Conservation (phyloP, 257 asterid genomes). For the Capsicum baccatum region DNA sequence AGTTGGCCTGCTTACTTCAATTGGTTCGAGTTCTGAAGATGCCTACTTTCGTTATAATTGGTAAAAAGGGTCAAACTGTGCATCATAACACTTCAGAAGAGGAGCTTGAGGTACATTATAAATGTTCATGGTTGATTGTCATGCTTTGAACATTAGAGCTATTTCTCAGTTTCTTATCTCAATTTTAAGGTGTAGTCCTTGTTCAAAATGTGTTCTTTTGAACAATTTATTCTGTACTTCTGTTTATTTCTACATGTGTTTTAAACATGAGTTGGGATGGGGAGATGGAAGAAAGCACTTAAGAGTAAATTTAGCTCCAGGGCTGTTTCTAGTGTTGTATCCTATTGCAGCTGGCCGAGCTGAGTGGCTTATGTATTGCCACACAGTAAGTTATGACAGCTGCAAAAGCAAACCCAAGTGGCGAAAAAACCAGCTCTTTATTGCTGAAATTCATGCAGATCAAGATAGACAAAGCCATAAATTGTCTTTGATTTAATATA, state of each 20-base stretch:
- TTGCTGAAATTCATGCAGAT: constrained; percentile 38
- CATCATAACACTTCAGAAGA: constrained; percentile 45
- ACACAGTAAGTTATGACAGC: constrained; percentile 32
- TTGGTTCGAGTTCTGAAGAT: constrained; percentile 59
- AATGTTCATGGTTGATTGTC: not conserved
- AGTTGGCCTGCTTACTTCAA: constrained; percentile 69
- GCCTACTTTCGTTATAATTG: constrained; percentile 67
- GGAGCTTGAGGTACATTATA: constrained; percentile 61
- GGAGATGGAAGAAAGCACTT: not conserved
- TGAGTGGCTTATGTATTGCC: constrained; percentile 47
- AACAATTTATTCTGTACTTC: not conserved
- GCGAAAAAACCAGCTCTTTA: constrained; percentile 40
- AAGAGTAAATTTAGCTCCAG: constrained; percentile 9
- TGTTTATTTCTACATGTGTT: not conserved
- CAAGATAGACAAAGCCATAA: constrained; percentile 36
- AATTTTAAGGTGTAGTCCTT: not conserved
- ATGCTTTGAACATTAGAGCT: not conserved
- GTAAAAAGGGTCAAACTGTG: constrained; percentile 46
- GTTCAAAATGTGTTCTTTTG: not conserved
- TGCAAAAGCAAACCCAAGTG: constrained; percentile 24
- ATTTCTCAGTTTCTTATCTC: not conserved
- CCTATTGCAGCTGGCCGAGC: constrained; percentile 49
- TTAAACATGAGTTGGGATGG: not conserved
- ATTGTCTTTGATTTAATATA: constrained; percentile 10
- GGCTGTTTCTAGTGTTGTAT: not conserved